Conservation (phyloP, 2,329 filamentous ascomycete species). For the Xenoacremonium recifei region DNA sequence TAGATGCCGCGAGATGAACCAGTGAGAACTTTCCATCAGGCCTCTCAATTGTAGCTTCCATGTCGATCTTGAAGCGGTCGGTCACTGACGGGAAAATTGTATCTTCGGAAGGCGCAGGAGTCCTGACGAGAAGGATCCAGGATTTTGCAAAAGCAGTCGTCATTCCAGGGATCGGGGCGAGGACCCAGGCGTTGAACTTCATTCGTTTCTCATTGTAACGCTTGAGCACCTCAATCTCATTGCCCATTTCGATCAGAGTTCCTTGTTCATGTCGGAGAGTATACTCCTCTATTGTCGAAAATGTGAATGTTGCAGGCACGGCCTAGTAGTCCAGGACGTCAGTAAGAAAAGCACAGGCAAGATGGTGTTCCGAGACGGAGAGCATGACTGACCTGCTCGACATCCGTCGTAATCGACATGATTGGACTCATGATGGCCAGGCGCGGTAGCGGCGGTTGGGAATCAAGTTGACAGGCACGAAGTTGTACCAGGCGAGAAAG, state of each 20-base stretch:
- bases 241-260: constrained; percentile 32
- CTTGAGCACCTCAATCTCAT: constrained; percentile 26
- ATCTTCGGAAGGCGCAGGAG: constrained; percentile 16
- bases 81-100: constrained; percentile 25
- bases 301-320: constrained; percentile 14
- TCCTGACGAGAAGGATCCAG: constrained; percentile 31
- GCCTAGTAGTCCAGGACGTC: constrained; percentile 7
- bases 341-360: constrained; percentile 1
- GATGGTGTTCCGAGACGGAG: no score
- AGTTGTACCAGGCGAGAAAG: no score
- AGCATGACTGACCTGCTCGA: no score
- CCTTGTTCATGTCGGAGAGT: constrained; percentile 29
- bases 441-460: no score
- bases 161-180: constrained; percentile 29
- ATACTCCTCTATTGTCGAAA: constrained; percentile 24
- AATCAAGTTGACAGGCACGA: no score
- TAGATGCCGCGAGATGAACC: constrained; percentile 19
- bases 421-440: no score
- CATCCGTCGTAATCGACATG: no score
- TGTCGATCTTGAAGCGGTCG: constrained; percentile 28
- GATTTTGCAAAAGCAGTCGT: constrained; percentile 29
- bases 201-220: constrained; percentile 23
- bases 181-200: constrained; percentile 25
- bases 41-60: constrained; percentile 19
- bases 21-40: constrained; percentile 23